These are phyloP conservation scores for Tricharina praecox DNA, from an alignment of 495 filamentous ascomycete species.

Conservation along the genomic window DNA sequence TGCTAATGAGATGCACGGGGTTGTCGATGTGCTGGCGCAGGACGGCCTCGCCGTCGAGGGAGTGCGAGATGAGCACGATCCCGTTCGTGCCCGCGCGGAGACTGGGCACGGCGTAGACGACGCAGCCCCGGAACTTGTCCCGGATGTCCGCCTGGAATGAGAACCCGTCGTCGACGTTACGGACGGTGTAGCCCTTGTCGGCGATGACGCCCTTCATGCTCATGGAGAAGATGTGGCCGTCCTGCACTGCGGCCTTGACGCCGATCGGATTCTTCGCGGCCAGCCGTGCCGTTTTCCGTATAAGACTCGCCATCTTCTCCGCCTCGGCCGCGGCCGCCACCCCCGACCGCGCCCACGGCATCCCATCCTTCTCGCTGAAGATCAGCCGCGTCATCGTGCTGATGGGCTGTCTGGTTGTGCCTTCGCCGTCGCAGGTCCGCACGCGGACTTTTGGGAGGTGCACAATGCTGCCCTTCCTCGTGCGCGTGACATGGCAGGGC, in stretches of 20 bases:
- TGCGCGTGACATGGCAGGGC: conserved; percentile 10
- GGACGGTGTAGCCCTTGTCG: conserved; percentile 9
- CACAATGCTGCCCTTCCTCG: conserved; percentile 12
- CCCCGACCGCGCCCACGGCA: background rate
- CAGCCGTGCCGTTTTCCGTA: conserved; percentile 16
- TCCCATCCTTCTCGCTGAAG: conserved; percentile 10
- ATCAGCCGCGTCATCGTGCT: conserved; percentile 13
- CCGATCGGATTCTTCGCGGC: conserved; percentile 11
- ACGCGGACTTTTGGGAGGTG: conserved; percentile 15
- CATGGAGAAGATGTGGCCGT: conserved; percentile 19
- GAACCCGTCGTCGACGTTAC: background rate
- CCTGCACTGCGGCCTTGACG: conserved; percentile 12
- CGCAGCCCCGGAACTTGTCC: conserved; percentile 7
- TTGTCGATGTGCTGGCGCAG: conserved; percentile 18
- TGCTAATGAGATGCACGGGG: conserved; percentile 18
- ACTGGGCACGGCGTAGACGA: conserved; percentile 15
- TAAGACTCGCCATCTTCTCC: conserved; percentile 16
- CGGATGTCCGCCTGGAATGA: conserved; percentile 3
- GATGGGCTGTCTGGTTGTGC: conserved; percentile 12
- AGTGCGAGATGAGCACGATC: conserved; percentile 17
- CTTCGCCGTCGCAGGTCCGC: conserved; percentile 16
- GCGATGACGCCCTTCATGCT: conserved; percentile 15
- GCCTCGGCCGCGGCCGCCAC: conserved; percentile 13
- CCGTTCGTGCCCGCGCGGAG: conserved; percentile 16
- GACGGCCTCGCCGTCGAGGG: conserved; percentile 17